Evolutionary conservation across 345 rosid genomes (phyloP).

Genomic region (Arabis hirsuta): DNA sequence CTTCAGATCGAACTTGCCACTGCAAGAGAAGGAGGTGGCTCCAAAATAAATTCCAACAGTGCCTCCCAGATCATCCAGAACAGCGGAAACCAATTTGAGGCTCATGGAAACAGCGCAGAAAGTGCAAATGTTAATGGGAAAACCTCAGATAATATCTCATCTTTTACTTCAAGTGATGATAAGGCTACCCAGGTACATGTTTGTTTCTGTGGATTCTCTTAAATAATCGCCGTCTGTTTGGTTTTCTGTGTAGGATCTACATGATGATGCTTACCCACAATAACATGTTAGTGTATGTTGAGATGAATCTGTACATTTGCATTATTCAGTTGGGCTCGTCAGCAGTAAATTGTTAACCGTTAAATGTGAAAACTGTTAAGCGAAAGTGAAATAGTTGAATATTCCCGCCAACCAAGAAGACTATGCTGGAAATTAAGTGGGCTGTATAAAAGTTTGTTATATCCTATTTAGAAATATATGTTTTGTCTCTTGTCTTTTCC

Average conservation of each 20-base stretch:
- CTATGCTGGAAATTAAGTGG: neutral
- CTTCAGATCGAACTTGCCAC: conserved; percentile 86
- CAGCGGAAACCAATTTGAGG: conserved; percentile 59
- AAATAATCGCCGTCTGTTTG: neutral
- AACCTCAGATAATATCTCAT: conserved; percentile 50
- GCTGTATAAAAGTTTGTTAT: neutral
- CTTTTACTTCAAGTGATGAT: conserved; percentile 57
- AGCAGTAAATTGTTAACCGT: neutral
- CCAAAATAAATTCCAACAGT: conserved; percentile 59
- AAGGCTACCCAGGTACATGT: conserved; percentile 57
- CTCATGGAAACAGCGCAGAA: conserved; percentile 48
- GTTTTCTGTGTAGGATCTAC: neutral
- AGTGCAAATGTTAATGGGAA: conserved; percentile 55
- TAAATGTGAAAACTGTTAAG: conserved; percentile 11
- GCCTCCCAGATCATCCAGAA: conserved; percentile 58
- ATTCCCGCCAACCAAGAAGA: neutral
- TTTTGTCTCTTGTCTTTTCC: neutral
- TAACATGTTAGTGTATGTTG: neutral
- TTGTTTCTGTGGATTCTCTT: neutral
- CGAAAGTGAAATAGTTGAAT: neutral
- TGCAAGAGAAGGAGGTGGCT: conserved; percentile 66
- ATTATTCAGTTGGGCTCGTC: neutral
- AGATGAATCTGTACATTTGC: conserved; percentile 10
- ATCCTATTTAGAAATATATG: neutral
- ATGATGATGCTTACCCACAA: neutral